These are phyloP conservation scores for Lichina pygmaea DNA, from an alignment of 495 filamentous ascomycete species.

Conservation along the genomic window DNA sequence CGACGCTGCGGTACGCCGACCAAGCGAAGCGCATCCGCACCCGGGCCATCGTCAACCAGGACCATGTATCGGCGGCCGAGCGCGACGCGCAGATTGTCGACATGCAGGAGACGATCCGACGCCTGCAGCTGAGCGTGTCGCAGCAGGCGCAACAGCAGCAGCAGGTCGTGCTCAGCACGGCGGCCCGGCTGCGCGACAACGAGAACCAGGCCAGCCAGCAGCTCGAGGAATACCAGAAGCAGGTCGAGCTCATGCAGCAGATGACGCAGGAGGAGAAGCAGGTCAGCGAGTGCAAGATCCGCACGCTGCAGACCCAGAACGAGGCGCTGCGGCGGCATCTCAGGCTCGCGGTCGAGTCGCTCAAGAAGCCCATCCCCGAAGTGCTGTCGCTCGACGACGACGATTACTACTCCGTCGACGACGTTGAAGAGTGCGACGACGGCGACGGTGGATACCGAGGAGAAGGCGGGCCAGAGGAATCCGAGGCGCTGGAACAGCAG, in stretches of 20 bases:
- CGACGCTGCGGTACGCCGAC: constrained; percentile 86
- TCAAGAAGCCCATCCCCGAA: constrained; percentile 68
- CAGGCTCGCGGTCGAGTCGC: constrained; percentile 55
- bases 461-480: constrained; percentile 14
- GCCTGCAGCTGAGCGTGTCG: constrained; percentile 49
- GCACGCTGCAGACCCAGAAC: constrained; percentile 62
- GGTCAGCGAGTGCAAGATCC: constrained; percentile 76
- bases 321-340: constrained; percentile 69
- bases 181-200: constrained; percentile 19
- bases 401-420: constrained; percentile 7
- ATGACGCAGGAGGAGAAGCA: constrained; percentile 80
- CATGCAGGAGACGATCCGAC: constrained; percentile 80
- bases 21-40: constrained; percentile 95
- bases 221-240: constrained; percentile 76
- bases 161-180: constrained; percentile 35
- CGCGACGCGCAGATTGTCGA: constrained; percentile 78
- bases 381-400: constrained; percentile 10
- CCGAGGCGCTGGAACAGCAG: too few relatives aligned
- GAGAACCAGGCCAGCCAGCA: constrained; percentile 30
- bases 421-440: neutral
- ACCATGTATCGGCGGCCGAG: constrained; percentile 61
- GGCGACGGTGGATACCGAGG: constrained; percentile 5
- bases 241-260: constrained; percentile 63
- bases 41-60: constrained; percentile 88
- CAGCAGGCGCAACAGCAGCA: constrained; percentile 41